Evolutionary conservation across 257 asterid genomes (phyloP), one percentile per base, ranked within the genome.

Genomic region (Solanum chiquidenum): DNA sequence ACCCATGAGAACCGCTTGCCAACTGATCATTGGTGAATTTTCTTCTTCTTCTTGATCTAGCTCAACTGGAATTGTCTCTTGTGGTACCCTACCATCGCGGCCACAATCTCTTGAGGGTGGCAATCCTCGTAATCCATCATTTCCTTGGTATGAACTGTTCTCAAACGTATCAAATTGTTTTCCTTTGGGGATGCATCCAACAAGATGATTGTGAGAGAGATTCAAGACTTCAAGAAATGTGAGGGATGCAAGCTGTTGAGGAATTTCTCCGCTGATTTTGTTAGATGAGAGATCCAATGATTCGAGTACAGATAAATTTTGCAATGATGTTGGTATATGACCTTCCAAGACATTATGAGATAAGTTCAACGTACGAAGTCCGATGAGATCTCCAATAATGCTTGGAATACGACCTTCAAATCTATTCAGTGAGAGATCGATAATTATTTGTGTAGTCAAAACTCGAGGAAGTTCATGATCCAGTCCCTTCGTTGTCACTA

Each of bases 181-280:
- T 13, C 86, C 76, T 64, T 11, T 35, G 5, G 80, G 89, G 16
- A 87, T 79, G 5, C 62, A 49, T 21, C 89, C 86, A 11, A 29
- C 16, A 16, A 87, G 86, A 77, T 79, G 38, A 64, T 87, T 87
- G 23, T 76, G 16, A 10, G 89, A 77, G 80, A 87, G 75, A 76
- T 87, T 62, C 5, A 79, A 27, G 25, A 79, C 85, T 34, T 0
- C 64, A 21, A 77, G 69, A 0, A 1, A 75, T 20, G 69, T 64
- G 7, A 87, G 62, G 4, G 29, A 20, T 5, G 8, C 83, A n/a
- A 87, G 44, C 1, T 87, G 80, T 0, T 3, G 13, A 37, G n/a
- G n/a, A n/a, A n/a, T n/a, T n/a, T n/a, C n/a, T n/a, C n/a, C n/a
- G n/a, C n/a, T n/a, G n/a, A n/a, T n/a, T n/a, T n/a, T n/a, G n/a